Base-by-base conservation (phyloP, 2,329 filamentous ascomycete genomes). In the Nothopassalora personata region DNA sequence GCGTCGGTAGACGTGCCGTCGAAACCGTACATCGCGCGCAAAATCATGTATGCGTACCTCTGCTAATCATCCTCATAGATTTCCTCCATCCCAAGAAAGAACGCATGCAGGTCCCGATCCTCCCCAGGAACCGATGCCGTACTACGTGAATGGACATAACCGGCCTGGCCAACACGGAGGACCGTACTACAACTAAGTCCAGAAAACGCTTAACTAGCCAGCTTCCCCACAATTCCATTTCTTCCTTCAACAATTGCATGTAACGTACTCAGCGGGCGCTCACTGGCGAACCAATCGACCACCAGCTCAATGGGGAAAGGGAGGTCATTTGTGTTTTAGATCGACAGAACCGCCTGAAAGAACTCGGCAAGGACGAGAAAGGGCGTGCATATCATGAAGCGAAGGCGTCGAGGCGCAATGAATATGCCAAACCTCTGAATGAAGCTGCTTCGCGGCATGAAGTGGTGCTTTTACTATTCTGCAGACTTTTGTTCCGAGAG, bases 11-110 rank as follows among this genome's bases (percentile, higher is more conserved):
- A 60, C 28, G 53, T 49, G 19, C 58, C 55, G 46, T 6, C 36
- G 10, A 61, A 61, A 36, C 59, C 60, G 54, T 62, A 64, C 61
- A 60, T 30, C 64, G 60, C 39, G 55, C 62, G 48, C 62, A 15
- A 33, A 13, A n/a, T 30, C 9, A 23, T 9, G n/a, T 23, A 7
- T 10, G n/a, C 4, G 11, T 30, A 27, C 15, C 34, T 30, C 23
- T 9, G 36, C 52, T 54, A 46, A 54, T 13, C 36, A 43, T 54
- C 33, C 15, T 28, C 19, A 2, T 19, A 54, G 52, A 18, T 54
- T 45, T 45, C 23, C 33, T 13, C 39, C 33, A 27, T 10, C 1
- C 13, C 23, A 54, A 18, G 18, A 54, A 34, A 54, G 23, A 51
- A 11, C 23, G 4, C 8, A n/a, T 18, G 27, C 48, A 31, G 48